A percentile compares a stretch with the other conserved stretches of the same genome.
These are phyloP conservation scores for Colletotrichum sojae DNA, from an alignment of 2,329 filamentous ascomycete species.

Conservation along the genomic window DNA sequence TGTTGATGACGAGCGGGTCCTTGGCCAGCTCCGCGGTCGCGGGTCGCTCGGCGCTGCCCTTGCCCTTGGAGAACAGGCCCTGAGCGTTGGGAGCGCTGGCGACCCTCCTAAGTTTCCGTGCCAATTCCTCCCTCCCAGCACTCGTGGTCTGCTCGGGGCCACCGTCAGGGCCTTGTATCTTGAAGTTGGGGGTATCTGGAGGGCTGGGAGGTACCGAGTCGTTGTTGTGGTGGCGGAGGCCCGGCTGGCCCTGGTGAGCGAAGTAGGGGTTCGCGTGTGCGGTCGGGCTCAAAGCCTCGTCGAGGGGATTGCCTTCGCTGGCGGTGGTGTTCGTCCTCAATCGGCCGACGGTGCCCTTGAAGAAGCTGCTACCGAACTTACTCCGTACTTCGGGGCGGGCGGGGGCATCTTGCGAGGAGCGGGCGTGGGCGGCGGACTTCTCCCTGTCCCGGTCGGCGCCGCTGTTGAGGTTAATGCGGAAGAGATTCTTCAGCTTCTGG, in stretches of 20 bases:
- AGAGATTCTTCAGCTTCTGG: slow-evolving; percentile 79
- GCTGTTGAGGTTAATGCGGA: slow-evolving; percentile 73
- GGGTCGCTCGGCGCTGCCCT: slow-evolving; percentile 76
- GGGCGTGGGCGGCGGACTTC: slow-evolving; percentile 53
- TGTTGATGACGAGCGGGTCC: slow-evolving; percentile 77
- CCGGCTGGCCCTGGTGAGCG: slow-evolving; percentile 93
- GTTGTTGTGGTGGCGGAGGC: slow-evolving; percentile 94
- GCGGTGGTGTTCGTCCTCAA: slow-evolving; percentile 92
- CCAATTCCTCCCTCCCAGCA: slow-evolving; percentile 92
- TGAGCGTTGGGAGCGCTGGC: slow-evolving; percentile 98
- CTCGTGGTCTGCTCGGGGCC: slow-evolving; percentile 77
- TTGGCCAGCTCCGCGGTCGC: slow-evolving; percentile 90
- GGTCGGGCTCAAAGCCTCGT: slow-evolving; percentile 91
- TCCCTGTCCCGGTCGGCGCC: slow-evolving; percentile 51
- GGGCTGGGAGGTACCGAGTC: slow-evolving; percentile 93
- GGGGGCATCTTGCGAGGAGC: slow-evolving; percentile 59
- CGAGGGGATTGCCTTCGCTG: slow-evolving; percentile 91
- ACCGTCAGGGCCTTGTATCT: slow-evolving; percentile 78
- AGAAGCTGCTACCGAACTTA: slow-evolving; percentile 88
- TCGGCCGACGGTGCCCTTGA: slow-evolving; percentile 86
- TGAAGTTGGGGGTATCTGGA: slow-evolving; percentile 87
- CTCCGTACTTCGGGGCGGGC: slow-evolving; percentile 61
- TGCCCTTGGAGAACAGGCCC: slow-evolving; percentile 81
- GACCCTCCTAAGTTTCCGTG: slow-evolving; percentile 91
- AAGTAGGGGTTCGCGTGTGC: slow-evolving; percentile 98